Conservation (phyloP, 768 basidiomycete species). For the Chlorophyllum brunneum region DNA sequence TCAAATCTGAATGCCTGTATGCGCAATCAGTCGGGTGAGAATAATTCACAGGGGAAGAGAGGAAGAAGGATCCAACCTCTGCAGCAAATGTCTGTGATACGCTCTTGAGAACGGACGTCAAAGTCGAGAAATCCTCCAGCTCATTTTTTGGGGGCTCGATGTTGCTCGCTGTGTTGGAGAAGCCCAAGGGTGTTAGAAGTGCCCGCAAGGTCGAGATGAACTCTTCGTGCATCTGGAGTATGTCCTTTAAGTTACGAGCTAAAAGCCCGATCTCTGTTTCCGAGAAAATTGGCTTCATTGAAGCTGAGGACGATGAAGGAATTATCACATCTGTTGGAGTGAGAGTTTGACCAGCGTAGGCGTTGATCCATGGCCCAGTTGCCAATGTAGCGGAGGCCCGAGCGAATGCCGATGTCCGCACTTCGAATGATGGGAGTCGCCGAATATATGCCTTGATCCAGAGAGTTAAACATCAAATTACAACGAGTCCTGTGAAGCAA, state of each 20-base stretch:
- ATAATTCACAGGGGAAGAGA: constrained; percentile 1
- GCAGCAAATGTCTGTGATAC: constrained; percentile 57
- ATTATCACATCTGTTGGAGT: constrained; percentile 7
- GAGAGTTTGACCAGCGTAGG: constrained; percentile 26
- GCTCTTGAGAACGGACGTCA: constrained; percentile 42
- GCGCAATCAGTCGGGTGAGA: not conserved
- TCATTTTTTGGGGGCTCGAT: constrained; percentile 15
- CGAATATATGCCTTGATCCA: constrained; percentile 59
- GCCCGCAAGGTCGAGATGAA: constrained; percentile 54
- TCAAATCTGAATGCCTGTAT: constrained; percentile 67
- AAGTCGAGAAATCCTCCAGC: constrained; percentile 23
- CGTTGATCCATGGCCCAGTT: constrained; percentile 42
- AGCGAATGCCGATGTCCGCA: constrained; percentile 36
- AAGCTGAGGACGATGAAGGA: constrained; percentile 24
- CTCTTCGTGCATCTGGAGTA: constrained; percentile 65
- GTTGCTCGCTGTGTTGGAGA: constrained; percentile 30
- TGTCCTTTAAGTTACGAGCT: constrained; percentile 63
- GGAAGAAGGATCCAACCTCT: constrained; percentile 36
- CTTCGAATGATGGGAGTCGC: constrained; percentile 46
- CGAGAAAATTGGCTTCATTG: constrained; percentile 44
- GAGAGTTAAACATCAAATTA: constrained; percentile 3
- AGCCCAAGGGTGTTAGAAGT: constrained; percentile 49
- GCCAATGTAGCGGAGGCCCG: constrained; percentile 41
- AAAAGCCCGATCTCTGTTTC: constrained; percentile 54
- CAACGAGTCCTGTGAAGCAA: constrained; percentile 8